phyloP scores from a whole-genome alignment of 345 rosid genomes.

The Populus deltoides region DNA sequence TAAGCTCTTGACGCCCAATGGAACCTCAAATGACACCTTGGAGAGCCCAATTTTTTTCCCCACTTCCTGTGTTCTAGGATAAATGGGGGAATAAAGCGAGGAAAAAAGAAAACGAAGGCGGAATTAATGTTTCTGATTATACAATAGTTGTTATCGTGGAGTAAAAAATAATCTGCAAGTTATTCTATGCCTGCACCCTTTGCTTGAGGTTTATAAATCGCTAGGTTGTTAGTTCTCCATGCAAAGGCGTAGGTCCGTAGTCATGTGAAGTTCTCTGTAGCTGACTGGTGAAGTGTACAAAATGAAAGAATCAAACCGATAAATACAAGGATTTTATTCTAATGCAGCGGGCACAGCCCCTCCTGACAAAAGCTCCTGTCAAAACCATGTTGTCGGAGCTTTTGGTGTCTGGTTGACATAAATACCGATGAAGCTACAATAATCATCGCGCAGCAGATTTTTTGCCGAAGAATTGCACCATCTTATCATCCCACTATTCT shows the following conservation, averaged over 20 bases:
- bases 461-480: neutral
- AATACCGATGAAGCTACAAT: neutral
- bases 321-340: no score
- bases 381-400: neutral
- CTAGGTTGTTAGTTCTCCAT: neutral
- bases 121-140: neutral
- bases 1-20: no score
- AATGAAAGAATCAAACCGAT: neutral
- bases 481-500: neutral
- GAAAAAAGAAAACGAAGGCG: no score
- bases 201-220: neutral
- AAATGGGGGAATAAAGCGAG: no score
- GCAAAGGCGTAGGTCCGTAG: neutral
- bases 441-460: neutral
- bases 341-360: neutral
- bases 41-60: no score
- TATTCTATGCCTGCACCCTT: neutral
- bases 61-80: no score
- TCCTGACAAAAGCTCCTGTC: neutral
- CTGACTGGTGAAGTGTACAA: neutral
- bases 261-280: constrained; percentile 4
- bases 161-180: neutral
- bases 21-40: no score
- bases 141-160: neutral
- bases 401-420: neutral